A percentile compares a stretch with the other conserved stretches of the same genome.
phyloP scores from a whole-genome alignment of 768 basidiomycete genomes.

The Terana coerulea region DNA sequence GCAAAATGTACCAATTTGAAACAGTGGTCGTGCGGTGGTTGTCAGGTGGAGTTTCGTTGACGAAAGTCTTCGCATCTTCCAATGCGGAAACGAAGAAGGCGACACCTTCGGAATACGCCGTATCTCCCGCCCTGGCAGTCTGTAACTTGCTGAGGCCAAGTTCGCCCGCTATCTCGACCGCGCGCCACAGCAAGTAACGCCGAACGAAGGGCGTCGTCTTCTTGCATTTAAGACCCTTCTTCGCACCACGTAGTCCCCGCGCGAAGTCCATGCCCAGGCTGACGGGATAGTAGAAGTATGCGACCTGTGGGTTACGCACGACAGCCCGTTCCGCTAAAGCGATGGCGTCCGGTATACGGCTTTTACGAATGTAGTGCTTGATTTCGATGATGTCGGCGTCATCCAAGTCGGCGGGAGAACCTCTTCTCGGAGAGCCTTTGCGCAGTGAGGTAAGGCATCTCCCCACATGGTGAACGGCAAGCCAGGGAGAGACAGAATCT shows the following conservation, averaged over 20 bases:
- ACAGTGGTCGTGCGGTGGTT: constrained; percentile 57
- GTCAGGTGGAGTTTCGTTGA: constrained; percentile 57
- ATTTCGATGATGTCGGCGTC: constrained; percentile 63
- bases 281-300: constrained; percentile 64
- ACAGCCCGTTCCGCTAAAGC: constrained; percentile 43
- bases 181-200: constrained; percentile 55
- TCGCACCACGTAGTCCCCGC: constrained; percentile 55
- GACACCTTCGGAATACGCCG: constrained; percentile 55
- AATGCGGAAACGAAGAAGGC: constrained; percentile 57
- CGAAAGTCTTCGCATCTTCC: constrained; percentile 56
- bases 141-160: constrained; percentile 49
- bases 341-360: constrained; percentile 48
- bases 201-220: constrained; percentile 51
- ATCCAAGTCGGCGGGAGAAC: constrained; percentile 42
- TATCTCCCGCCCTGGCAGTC: constrained; percentile 36
- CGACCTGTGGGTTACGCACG: constrained; percentile 51
- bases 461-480: constrained; percentile 58
- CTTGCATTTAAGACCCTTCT: constrained; percentile 62
- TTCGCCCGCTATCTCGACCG: constrained; percentile 56
- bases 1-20: constrained; percentile 54
- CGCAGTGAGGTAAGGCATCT: constrained; percentile 58
- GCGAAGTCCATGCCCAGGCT: constrained; percentile 44
- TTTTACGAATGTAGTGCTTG: constrained; percentile 49
- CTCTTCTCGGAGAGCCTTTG: constrained; percentile 48
- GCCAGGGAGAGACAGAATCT: constrained; percentile 38